Evolutionary conservation across 345 rosid genomes (phyloP).

Genomic region (Clausena lansium): DNA sequence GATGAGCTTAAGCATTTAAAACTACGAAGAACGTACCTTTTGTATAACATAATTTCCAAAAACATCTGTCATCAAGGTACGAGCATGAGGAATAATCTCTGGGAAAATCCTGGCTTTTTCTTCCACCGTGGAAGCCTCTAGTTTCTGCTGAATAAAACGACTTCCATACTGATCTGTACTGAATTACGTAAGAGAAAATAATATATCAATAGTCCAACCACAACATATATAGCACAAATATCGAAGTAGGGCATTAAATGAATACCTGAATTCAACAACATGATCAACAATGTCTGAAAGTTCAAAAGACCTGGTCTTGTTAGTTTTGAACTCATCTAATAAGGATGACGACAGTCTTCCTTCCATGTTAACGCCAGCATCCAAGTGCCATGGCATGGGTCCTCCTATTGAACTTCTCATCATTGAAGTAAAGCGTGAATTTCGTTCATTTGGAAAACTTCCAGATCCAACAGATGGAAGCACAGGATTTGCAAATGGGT

Average conservation of each 20-base stretch:
- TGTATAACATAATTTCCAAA: conserved; percentile 98
- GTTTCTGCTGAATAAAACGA: conserved; percentile 97
- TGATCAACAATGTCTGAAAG: conserved; percentile 69
- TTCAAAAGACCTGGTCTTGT: conserved; percentile 70
- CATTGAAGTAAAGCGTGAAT: conserved; percentile 50
- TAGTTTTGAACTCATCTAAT: conserved; percentile 84
- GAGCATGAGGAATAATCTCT: conserved; percentile 78
- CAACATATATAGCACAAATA: conserved; percentile 13
- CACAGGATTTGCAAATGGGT: conserved; percentile 42
- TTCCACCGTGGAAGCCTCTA: conserved; percentile 72
- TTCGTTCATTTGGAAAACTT: conserved; percentile 51
- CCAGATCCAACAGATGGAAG: conserved; percentile 56
- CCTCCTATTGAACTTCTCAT: conserved; percentile 56
- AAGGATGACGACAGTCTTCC: conserved; percentile 52
- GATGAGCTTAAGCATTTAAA: conserved; percentile 1
- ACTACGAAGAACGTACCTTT: conserved; percentile 45
- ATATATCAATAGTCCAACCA: conserved; percentile 10
- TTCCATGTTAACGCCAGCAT: conserved; percentile 49
- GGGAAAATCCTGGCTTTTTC: conserved; percentile 81
- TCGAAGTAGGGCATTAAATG: conserved; percentile 6
- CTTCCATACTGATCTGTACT: conserved; percentile 95
- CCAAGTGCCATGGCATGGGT: conserved; percentile 51
- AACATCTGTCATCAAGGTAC: conserved; percentile 94
- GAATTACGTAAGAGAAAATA: conserved; percentile 31
- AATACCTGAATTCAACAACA: conserved; percentile 88